A percentile compares a stretch with the other conserved stretches of the same genome.
These are phyloP conservation scores for Hypoxylon sp. DNA, from an alignment of 2,329 filamentous ascomycete species.

Conservation along the genomic window DNA sequence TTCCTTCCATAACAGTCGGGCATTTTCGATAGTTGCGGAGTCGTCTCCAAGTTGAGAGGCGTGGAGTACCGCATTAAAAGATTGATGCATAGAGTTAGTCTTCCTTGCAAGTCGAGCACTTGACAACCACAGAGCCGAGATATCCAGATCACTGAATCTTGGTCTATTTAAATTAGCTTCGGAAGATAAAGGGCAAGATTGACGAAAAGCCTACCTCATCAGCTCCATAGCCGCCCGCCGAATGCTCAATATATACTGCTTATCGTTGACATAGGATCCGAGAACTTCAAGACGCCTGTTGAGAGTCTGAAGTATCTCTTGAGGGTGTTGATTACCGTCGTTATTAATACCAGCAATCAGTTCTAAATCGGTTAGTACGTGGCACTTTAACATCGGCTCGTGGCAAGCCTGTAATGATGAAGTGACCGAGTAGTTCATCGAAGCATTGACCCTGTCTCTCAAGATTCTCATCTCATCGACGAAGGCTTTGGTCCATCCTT, in stretches of 20 bases:
- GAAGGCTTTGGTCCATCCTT: constrained; percentile 67
- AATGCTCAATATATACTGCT: constrained; percentile 91
- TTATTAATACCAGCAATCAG: constrained; percentile 72
- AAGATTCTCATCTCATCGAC: constrained; percentile 72
- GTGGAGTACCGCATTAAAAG: constrained; percentile 93
- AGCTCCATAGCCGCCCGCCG: constrained; percentile 90
- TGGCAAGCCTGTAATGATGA: constrained; percentile 87
- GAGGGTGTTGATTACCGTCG: constrained; percentile 59
- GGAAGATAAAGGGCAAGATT: constrained; percentile 5
- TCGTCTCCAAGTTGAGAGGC: constrained; percentile 87
- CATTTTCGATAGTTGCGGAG: constrained; percentile 93
- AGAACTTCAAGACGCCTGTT: constrained; percentile 87
- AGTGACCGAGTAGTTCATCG: constrained; percentile 82
- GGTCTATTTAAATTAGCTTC: constrained; percentile 58
- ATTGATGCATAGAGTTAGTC: constrained; percentile 84
- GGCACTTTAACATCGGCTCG: constrained; percentile 86
- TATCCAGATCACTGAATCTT: constrained; percentile 78
- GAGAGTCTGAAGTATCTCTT: constrained; percentile 68
- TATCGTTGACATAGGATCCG: constrained; percentile 90
- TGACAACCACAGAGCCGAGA: constrained; percentile 87
- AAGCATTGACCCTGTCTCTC: constrained; percentile 78
- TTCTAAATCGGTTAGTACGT: constrained; percentile 90
- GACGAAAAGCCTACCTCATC: constrained; percentile 68
- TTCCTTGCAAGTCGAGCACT: constrained; percentile 91
- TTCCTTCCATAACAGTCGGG: constrained; percentile 92